Evolutionary conservation across 2,329 filamentous ascomycete genomes (phyloP), one percentile per base, ranked within the genome.

Genomic region (Aspergillus sp.): DNA sequence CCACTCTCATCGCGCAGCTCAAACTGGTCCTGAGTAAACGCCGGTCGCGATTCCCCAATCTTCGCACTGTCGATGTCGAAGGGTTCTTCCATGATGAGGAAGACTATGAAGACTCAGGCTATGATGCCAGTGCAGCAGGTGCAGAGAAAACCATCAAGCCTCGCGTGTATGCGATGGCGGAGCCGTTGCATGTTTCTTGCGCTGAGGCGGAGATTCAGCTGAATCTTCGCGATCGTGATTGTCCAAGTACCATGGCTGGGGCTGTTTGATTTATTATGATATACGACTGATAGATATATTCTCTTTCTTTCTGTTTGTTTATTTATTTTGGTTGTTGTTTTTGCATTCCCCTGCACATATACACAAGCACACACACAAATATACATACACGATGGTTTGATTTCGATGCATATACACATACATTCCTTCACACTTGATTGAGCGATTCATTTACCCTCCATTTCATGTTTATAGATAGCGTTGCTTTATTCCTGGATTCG

Each of bases 61-160:
- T 63, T 12, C 43, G 42, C 10, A 41, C 45, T 4, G 6, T 63
- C 2, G 50, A 60, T 13, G 52, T 62, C 5, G 59, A 63, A 34
- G 60, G 60, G 0, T 49, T 50, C 31, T 63, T 63, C 39, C 58
- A 55, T 12, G 51, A 57, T 4, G 51, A 52, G 33, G 50, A 55
- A 9, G 47, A 54, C 2, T 52, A 50, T n/a, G 57, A 58, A 13
- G 50, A 53, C 2, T 50, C 49, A 6, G 53, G 40, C 6, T 46
- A 48, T 12, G 40, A 46, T 4, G 44, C 39, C 10, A 36, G 32
- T 13, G 33, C 39, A 12, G 19, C 7, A 27, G 37, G 45, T 10
- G 41, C 33, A 7, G 44, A 42, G 32, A 52, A 36, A 26, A 41
- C 45, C 3, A 58, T 61, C 38, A 59, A 56, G 32, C 39, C 45